These are phyloP conservation scores for Triadica sebifera DNA, from an alignment of 345 rosid genomes.

Conservation along the genomic window DNA sequence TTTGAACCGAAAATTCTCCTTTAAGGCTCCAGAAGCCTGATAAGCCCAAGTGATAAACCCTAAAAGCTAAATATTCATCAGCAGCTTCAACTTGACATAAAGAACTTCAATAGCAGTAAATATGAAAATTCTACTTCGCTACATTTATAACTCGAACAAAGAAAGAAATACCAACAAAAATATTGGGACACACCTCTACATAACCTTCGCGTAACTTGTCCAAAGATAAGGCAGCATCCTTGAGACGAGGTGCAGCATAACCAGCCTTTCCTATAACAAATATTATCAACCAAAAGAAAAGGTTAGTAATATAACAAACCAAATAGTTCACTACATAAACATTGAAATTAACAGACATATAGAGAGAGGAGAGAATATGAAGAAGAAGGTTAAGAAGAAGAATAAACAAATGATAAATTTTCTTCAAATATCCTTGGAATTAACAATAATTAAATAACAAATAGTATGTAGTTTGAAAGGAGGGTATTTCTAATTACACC, in stretches of 20 bases:
- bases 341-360: not conserved
- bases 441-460: too few relatives aligned
- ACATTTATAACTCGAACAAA: not conserved
- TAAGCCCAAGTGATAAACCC: not conserved
- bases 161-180: not conserved
- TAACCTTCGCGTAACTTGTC: slow-evolving; percentile 89
- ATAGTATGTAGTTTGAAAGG: not conserved
- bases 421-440: not conserved
- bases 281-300: not conserved
- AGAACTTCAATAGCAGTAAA: not conserved
- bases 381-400: not conserved
- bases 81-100: not conserved
- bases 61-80: not conserved
- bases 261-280: slow-evolving; percentile 66
- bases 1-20: not conserved
- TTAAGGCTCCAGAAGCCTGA: slow-evolving; percentile 2
- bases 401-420: not conserved
- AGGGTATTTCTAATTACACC: not conserved
- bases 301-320: not conserved
- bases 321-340: not conserved
- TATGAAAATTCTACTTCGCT: not conserved
- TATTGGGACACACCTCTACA: slow-evolving; percentile 56
- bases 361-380: not conserved
- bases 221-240: slow-evolving; percentile 85
- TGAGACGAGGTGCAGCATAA: slow-evolving; percentile 98